Base-by-base conservation (phyloP, 768 basidiomycete genomes). In the Lepiota venenata region DNA sequence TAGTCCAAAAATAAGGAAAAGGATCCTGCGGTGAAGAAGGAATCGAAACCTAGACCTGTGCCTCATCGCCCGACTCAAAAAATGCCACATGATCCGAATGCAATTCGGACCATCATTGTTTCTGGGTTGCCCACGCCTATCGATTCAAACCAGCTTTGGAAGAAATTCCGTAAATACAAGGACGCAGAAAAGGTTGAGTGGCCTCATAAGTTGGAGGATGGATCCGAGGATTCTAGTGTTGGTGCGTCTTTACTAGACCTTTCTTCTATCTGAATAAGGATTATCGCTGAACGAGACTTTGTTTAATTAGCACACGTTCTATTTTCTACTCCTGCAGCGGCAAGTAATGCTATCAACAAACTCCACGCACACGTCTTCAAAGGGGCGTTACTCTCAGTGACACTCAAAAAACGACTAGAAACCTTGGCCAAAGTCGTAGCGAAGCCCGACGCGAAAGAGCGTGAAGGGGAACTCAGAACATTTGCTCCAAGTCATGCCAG, bases 321-420 rank as follows among this genome's bases (percentile, higher is more conserved):
- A 4, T 95, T 94, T 67, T 68, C 77, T 1, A 84, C 81, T 0
- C 84, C 92, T 1, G 73, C 75, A 5, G 68, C 79, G 22, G 93
- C 95, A 0, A 74, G 78, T 37, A 80, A 84, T 9, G 88, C 92
- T 1, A 83, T 90, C 37, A 73, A 69, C 50, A 92, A 90, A 67
- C 80, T 98, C 1, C 93, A 98, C 64, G 92, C 91, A 1, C 93
- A 95, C 65, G 88, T 94, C 25, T 96, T 88, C 80, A 95, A 96
- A 66, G 93, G 93, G 38, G 75, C 78, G 8, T 73, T 94, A 4
- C 80, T 98, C n/a, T 92, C 89, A 2, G 91, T 88, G 12, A 84
- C 88, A 6, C 78, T 96, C 46, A 94, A 96, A 77, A 93, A 93
- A 64, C 82, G 91, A 14, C 71, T 91, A 7, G 90, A 94, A 53